Evolutionary conservation across 176 grass and related monocot genomes (phyloP), one percentile per base, ranked within the genome.

Genomic region (Musa beccarii): DNA sequence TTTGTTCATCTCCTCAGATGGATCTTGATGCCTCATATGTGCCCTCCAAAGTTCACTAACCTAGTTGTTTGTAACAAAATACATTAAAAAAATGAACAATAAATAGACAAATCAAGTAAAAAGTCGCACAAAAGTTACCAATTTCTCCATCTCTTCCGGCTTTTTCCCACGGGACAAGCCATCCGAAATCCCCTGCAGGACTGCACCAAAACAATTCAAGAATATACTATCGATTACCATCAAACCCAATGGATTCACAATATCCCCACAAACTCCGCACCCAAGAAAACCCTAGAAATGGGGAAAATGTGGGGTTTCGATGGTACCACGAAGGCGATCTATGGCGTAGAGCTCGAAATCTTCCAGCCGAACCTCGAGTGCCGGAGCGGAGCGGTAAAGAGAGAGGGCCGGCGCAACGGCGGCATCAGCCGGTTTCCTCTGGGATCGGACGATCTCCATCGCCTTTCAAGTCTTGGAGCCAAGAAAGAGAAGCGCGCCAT

Each of bases 341-440:
- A 99, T 91, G 54, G 95, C 88, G 79, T 84, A 99, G 63, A 85
- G 88, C 80, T 94, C 95, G 68, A 98, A 98, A 82, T 98, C 95
- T 73, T 98, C 90, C 53, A 94, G 68, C 24, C 95, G 86, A 49
- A 98, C 90, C 78, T 98, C 90, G 53, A 99, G 80, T 55, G 84
- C 78, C 14, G 95, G 95, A 61, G 90, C 88, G 51, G 75, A 79
- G 19, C 87, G 87, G 80, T 99, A 99, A 56, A 88, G 80, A 12
- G 95, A 86, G 59, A 99, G 86, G 52, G 11, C 79, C 14, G 84
- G 51, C 10, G 54, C 8, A 1, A 73, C 34, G 2, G 83, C 70
- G 26, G 28, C 63, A 24, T 59, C 59, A 16, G 76, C 71, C 66
- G 78, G 79, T 68, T 89, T 89, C 49, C 88, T 82, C 7, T 98